Conservation (phyloP, 1,284 basidiomycete genomes). For the Cryptococcus sp. region DNA sequence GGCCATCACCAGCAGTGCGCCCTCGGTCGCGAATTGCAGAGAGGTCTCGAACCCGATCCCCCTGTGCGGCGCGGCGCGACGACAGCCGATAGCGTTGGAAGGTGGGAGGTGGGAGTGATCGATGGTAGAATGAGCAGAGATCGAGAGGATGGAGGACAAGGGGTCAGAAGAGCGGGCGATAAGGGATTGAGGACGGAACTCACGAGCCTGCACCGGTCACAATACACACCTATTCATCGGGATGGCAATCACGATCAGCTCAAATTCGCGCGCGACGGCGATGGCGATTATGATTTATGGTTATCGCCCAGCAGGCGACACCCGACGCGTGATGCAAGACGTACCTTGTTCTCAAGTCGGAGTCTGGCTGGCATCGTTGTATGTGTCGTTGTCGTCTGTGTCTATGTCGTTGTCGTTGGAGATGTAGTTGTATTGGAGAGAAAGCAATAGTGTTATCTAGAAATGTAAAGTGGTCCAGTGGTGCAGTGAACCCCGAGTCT, state of each 20-base stretch:
- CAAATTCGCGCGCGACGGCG: not conserved
- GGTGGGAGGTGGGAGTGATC: not conserved
- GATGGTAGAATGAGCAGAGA: not conserved
- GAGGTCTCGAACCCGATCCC: slow-evolving; percentile 94
- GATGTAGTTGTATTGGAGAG: not conserved
- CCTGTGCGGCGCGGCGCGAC: slow-evolving; percentile 18
- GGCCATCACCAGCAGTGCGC: slow-evolving; percentile 79
- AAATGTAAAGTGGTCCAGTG: not conserved
- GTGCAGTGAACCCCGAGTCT: not conserved
- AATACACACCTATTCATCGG: slow-evolving; percentile 41
- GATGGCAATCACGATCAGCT: not conserved
- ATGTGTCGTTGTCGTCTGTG: not conserved
- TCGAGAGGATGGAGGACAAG: not conserved
- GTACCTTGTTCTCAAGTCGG: slow-evolving; percentile 50
- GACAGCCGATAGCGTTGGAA: not conserved
- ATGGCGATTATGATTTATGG: no score
- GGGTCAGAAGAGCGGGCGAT: not conserved
- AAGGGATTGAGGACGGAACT: slow-evolving; percentile 17
- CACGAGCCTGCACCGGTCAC: slow-evolving; percentile 55
- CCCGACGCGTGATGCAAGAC: slow-evolving; percentile 2
- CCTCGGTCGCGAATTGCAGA: slow-evolving; percentile 88
- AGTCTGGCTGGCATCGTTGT: slow-evolving; percentile 38
- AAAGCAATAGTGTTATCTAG: not conserved
- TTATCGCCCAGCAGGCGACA: not conserved
- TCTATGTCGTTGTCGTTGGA: not conserved